Evolutionary conservation across 2,329 filamentous ascomycete species (phyloP), one percentile per base, ranked within the genome.

Genomic region (Orbilia brochopaga): DNA sequence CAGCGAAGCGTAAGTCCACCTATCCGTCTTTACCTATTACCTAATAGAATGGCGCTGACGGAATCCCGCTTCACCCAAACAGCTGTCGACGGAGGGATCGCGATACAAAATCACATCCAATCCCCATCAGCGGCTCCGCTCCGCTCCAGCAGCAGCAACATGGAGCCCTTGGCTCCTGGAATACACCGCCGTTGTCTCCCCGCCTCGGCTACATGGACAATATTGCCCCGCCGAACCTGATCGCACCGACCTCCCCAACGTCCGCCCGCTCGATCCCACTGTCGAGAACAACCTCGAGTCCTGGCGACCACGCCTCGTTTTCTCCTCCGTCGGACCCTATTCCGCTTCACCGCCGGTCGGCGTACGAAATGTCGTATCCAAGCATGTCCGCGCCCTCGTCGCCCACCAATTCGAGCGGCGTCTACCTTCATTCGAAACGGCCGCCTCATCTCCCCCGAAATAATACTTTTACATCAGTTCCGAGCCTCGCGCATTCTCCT

Each of bases 371-470:
- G 1, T 73, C 69, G 1, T 73, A 67, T 44, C 62, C 69, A 42
- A 73, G 56, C 44, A 67, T 66, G 24, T 73, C 69, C 24, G 69
- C 69, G 5, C 69, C 69, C 27, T 48, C 69, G 15, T 73, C 69
- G 15, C 69, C 69, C 17, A 73, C 69, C n/a, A 73, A 48, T 23
- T 62, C 61, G 15, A 66, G 62, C 37, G 58, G 58, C 7, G 58
- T 73, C 1, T 54, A 62, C 21, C 57, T 66, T 8, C 69, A 61
- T 11, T 67, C 61, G 15, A 66, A 63, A 32, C 52, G 69, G 19
- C 74, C 75, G 19, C 66, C 73, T 17, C 75, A 76, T 52, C 61
- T 75, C 40, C 70, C 61, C 23, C 56, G 75, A 27, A 72, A 59
- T 30, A 73, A 69, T 46, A 76, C 75, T 4, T 73, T 74, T 40